Percentiles rank a stretch among this genome's conserved stretches.
Conservation (phyloP, 345 rosid genomes). For the Combretum micranthum region DNA sequence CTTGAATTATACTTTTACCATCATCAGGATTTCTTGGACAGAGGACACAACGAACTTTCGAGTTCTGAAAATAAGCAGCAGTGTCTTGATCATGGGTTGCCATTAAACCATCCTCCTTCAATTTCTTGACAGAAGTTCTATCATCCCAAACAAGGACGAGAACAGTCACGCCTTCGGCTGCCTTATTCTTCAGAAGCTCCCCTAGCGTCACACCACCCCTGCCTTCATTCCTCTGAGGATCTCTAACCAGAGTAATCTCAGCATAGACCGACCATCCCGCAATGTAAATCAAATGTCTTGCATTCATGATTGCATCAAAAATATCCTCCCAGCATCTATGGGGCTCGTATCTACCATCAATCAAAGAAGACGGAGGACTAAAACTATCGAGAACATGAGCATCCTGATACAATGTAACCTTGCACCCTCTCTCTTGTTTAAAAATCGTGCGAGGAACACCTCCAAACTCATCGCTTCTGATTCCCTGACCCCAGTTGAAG, state of each 20-base stretch:
- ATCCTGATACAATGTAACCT: constrained; percentile 76
- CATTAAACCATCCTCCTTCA: constrained; percentile 63
- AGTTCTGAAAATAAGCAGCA: constrained; percentile 30
- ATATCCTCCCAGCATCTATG: constrained; percentile 79
- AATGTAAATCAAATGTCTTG: constrained; percentile 58
- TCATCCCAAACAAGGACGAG: constrained; percentile 83
- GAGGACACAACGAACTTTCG: constrained; percentile 53
- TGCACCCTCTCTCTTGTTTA: constrained; percentile 50
- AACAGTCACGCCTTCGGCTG: constrained; percentile 51
- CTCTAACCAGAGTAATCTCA: constrained; percentile 47
- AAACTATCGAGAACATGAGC: constrained; percentile 44
- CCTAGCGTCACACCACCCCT: constrained; percentile 36
- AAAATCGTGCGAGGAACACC: constrained; percentile 64
- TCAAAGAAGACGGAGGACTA: constrained; percentile 10
- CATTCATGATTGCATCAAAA: constrained; percentile 51
- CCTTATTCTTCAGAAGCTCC: constrained; percentile 52
- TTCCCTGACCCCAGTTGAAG: constrained; percentile 57
- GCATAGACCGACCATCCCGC: constrained; percentile 78
- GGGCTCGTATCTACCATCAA: constrained; percentile 18
- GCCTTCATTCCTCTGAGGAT: constrained; percentile 23
- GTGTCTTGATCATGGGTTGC: constrained; percentile 73
- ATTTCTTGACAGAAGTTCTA: constrained; percentile 39
- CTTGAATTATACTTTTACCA: constrained; percentile 36
- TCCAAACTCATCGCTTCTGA: constrained; percentile 11
- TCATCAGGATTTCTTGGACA: constrained; percentile 59